Evolutionary conservation across 768 basidiomycete species (phyloP), one percentile per base, ranked within the genome.

Genomic region (Gymnopilus dilepis): DNA sequence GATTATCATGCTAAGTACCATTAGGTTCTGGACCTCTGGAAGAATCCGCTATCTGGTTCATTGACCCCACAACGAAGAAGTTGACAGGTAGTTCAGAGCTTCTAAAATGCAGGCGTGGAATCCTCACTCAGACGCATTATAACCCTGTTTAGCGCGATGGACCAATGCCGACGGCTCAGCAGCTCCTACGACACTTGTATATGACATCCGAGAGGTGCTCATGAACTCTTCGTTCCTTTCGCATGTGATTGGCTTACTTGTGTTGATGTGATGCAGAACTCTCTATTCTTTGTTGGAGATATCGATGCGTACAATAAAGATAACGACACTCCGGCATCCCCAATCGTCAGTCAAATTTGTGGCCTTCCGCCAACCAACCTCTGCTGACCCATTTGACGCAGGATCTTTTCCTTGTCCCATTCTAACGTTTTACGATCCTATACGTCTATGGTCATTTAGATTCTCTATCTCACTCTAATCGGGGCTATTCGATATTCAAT

Each of bases 1-100:
- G 9, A 34, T 41, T 13, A 17, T 41, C 24, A 52, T 51, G 50
- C 26, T 12, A 21, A 41, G 26, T 62, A 51, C n/a, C n/a, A 26
- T 26, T 59, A 81, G 80, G 78, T 5, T 67, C 71, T 19, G 62
- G 73, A 40, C 78, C 80, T 2, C 72, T 73, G 21, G 53, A 33
- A 22, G 80, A 84, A 65, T 83, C 82, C 24, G 73, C 81, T 24
- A 81, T 84, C 58, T 85, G 84, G 84, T 68, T 74, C 31, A 67
- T 80, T 54, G 63, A 84, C 62, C 62, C 66, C 3, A 60, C 60
- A 13, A 80, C 78, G 6, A 69, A 74, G 33, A 71, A 82, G 65
- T 65, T 85, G 28, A 75, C 70, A 56, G 76, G 83, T 84, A 59
- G 57, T n/a, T n/a, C n/a, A n/a, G n/a, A n/a, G n/a, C 38, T 17